Evolutionary conservation across 768 basidiomycete genomes (phyloP).

Genomic region (Agaricus subrufescens): DNA sequence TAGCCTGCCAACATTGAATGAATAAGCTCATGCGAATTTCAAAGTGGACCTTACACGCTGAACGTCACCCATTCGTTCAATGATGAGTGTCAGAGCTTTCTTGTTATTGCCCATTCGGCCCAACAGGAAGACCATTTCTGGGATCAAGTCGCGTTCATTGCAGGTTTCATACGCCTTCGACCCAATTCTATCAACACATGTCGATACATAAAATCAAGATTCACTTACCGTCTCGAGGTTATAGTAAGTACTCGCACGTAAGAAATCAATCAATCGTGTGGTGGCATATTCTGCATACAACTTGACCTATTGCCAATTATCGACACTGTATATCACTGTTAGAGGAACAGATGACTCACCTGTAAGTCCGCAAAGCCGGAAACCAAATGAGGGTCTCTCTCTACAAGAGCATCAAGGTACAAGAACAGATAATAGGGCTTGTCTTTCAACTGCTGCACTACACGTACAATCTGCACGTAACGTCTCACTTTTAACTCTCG

Average conservation of each 20-base stretch:
- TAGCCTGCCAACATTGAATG: constrained; percentile 51
- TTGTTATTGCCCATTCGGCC: constrained; percentile 99
- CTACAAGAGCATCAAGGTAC: constrained; percentile 87
- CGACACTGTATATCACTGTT: not conserved
- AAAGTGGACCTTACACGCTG: constrained; percentile 52
- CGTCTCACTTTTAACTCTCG: not conserved
- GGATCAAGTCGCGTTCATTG: constrained; percentile 79
- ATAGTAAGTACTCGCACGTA: constrained; percentile 88
- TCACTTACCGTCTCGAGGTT: constrained; percentile 70
- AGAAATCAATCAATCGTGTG: constrained; percentile 78
- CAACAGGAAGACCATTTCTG: constrained; percentile 96
- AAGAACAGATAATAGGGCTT: constrained; percentile 83
- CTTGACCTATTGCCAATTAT: constrained; percentile 50
- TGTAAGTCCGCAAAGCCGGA: constrained; percentile 83
- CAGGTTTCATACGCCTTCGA: constrained; percentile 82
- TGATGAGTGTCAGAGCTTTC: constrained; percentile 89
- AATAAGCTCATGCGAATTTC: not conserved
- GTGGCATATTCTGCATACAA: constrained; percentile 89
- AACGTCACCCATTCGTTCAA: constrained; percentile 91
- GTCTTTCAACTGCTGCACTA: constrained; percentile 79
- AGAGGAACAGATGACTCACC: constrained; percentile 32
- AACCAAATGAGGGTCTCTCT: constrained; percentile 78
- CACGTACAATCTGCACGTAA: constrained; percentile 64
- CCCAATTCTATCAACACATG: not conserved
- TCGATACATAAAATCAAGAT: not conserved